These are phyloP conservation scores for Botrytis hyacinthi DNA, from an alignment of 2,329 filamentous ascomycete species.

Conservation along the genomic window DNA sequence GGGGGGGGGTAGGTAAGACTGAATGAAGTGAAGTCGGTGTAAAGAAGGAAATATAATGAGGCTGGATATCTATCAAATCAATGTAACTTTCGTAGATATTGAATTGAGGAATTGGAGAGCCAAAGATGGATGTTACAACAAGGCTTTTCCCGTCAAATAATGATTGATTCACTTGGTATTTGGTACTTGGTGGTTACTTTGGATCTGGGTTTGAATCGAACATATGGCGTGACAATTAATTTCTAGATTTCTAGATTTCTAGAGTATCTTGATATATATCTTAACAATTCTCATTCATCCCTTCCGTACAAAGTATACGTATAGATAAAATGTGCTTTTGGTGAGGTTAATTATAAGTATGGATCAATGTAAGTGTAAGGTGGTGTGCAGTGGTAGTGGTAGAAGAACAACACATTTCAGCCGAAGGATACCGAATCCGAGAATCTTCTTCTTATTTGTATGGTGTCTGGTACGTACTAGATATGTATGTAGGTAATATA, in stretches of 20 bases:
- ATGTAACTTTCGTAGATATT: background rate
- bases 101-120: background rate
- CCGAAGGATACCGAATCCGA: background rate
- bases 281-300: background rate
- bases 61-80: background rate
- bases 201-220: background rate
- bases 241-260: no score
- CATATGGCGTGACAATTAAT: background rate
- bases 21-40: background rate
- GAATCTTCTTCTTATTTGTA: background rate
- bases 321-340: background rate
- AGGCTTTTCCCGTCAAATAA: background rate
- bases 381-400: background rate
- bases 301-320: background rate
- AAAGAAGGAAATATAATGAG: background rate
- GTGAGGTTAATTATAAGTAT: background rate
- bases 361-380: background rate
- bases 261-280: background rate
- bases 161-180: slow-evolving; percentile 3
- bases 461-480: background rate
- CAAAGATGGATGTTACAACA: background rate
- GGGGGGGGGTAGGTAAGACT: no score
- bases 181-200: background rate
- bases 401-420: background rate
- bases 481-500: background rate